A percentile compares a stretch with the other conserved stretches of the same genome.
These are phyloP conservation scores for Vachellia pachyceras DNA, from an alignment of 306 rosid species.

Conservation along the genomic window DNA sequence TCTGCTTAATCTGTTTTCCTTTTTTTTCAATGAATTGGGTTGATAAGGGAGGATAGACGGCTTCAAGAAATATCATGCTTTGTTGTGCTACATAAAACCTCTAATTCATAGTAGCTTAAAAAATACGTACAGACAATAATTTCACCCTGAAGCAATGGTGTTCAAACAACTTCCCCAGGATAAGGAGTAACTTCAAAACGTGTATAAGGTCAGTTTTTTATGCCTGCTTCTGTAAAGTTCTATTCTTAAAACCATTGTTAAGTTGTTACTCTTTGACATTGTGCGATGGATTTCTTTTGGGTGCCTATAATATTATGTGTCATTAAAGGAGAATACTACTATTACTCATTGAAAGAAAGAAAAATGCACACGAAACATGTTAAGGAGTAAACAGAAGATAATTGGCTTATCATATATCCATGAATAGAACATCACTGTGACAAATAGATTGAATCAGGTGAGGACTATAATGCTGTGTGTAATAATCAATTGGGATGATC, in stretches of 20 bases:
- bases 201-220: conserved; percentile 78
- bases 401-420: too few relatives aligned
- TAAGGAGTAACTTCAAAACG: conserved; percentile 85
- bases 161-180: conserved; percentile 95
- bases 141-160: conserved; percentile 93
- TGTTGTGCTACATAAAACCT: conserved; percentile 18
- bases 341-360: too few relatives aligned
- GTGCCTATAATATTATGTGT: too few relatives aligned
- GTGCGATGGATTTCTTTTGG: conserved; percentile 24
- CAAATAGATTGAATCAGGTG: too few relatives aligned
- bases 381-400: too few relatives aligned
- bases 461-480: too few relatives aligned
- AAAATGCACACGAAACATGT: too few relatives aligned
- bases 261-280: background rate
- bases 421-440: too few relatives aligned
- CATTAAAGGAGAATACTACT: too few relatives aligned
- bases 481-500: too few relatives aligned
- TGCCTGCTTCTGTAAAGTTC: conserved; percentile 13
- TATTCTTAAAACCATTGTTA: background rate
- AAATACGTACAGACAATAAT: conserved; percentile 62
- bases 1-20: conserved; percentile 29
- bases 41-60: conserved; percentile 18
- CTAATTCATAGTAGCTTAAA: conserved; percentile 6
- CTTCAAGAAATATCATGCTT: conserved; percentile 9
- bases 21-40: conserved; percentile 12